Evolutionary conservation across 2,329 filamentous ascomycete species (phyloP).

Genomic region (Ophiocordyceps camponoti-rufipedis): DNA sequence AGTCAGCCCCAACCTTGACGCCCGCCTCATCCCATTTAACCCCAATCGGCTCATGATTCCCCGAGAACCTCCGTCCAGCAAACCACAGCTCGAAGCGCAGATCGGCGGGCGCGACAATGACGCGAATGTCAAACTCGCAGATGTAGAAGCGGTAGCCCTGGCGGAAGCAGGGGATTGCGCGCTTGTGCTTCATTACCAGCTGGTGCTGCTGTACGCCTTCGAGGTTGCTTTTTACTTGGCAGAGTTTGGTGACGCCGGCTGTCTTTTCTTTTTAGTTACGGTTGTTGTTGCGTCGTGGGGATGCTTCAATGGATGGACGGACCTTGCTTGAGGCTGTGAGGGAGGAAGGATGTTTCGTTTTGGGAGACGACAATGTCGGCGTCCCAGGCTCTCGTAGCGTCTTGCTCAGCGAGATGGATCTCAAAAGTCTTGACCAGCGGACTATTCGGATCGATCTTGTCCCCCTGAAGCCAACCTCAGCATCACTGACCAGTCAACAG

Average conservation of each 20-base stretch:
- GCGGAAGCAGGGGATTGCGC: slow-evolving; percentile 12
- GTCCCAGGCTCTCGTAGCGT: slow-evolving; percentile 17
- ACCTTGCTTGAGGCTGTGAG: slow-evolving; percentile 19
- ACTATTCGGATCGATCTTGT: slow-evolving; percentile 17
- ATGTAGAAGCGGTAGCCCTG: slow-evolving; percentile 19
- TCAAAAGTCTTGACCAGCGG: slow-evolving; percentile 16
- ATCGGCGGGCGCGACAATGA: slow-evolving; percentile 36
- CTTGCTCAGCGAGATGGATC: slow-evolving; percentile 13
- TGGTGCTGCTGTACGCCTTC: slow-evolving; percentile 18
- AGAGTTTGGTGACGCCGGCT: slow-evolving; percentile 20
- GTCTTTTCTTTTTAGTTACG: not conserved
- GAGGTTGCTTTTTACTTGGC: slow-evolving; percentile 21
- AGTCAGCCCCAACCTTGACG: not conserved
- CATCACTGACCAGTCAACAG: too few species aligned
- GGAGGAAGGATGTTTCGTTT: slow-evolving; percentile 16
- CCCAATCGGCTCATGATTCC: slow-evolving; percentile 7
- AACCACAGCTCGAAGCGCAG: slow-evolving; percentile 26
- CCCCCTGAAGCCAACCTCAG: slow-evolving; percentile 16
- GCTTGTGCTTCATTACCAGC: slow-evolving; percentile 17
- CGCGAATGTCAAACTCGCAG: slow-evolving; percentile 29
- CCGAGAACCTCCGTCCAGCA: slow-evolving; percentile 9
- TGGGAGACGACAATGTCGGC: slow-evolving; percentile 20
- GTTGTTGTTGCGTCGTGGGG: not conserved
- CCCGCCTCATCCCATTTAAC: slow-evolving; percentile 5
- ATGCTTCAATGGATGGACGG: slow-evolving; percentile 1